Percentiles rank a stretch among this genome's conserved stretches.
Conservation (phyloP, 352 stramenopile genomes). For the Globisporangium heterothallicum region DNA sequence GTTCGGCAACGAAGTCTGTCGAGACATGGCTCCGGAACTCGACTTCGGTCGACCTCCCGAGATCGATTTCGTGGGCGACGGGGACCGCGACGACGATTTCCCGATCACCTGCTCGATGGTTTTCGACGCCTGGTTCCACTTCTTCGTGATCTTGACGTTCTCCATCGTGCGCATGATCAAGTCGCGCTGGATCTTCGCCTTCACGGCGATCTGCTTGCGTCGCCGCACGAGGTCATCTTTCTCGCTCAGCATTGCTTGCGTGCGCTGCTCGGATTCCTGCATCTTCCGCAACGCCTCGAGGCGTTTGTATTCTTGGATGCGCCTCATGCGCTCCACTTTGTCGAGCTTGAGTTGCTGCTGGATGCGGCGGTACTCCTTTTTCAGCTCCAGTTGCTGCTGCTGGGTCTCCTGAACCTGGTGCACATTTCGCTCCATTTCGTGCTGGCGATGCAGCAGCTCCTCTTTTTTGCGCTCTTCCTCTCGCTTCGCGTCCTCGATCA, state of each 20-base stretch:
- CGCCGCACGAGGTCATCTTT: conserved; percentile 77
- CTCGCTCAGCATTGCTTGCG: conserved; percentile 71
- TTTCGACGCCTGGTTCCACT: conserved; percentile 75
- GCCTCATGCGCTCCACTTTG: conserved; percentile 90
- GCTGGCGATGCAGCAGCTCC: conserved; percentile 52
- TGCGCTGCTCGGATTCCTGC: conserved; percentile 76
- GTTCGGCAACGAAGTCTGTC: conserved; percentile 40
- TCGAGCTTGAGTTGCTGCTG: conserved; percentile 83
- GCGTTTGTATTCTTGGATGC: conserved; percentile 88
- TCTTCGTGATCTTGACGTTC: conserved; percentile 85
- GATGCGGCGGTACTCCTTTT: conserved; percentile 80
- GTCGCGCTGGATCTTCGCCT: conserved; percentile 87
- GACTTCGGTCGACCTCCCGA: conserved; percentile 44
- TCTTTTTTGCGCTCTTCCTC: conserved; percentile 80
- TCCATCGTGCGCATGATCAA: conserved; percentile 87
- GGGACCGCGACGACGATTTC: conserved; percentile 29
- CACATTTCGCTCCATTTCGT: conserved; percentile 66
- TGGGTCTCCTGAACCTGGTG: conserved; percentile 66
- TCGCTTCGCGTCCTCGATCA: conserved; percentile 53
- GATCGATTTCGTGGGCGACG: conserved; percentile 29
- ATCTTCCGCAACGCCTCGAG: conserved; percentile 88
- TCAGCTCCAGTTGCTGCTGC: conserved; percentile 62
- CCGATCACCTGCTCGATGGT: conserved; percentile 71
- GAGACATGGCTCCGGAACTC: conserved; percentile 33
- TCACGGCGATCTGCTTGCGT: conserved; percentile 71